Percentiles rank a stretch among this genome's conserved stretches.
phyloP scores from a whole-genome alignment of 2,329 filamentous ascomycete species.

The Colletotrichum sp. region DNA sequence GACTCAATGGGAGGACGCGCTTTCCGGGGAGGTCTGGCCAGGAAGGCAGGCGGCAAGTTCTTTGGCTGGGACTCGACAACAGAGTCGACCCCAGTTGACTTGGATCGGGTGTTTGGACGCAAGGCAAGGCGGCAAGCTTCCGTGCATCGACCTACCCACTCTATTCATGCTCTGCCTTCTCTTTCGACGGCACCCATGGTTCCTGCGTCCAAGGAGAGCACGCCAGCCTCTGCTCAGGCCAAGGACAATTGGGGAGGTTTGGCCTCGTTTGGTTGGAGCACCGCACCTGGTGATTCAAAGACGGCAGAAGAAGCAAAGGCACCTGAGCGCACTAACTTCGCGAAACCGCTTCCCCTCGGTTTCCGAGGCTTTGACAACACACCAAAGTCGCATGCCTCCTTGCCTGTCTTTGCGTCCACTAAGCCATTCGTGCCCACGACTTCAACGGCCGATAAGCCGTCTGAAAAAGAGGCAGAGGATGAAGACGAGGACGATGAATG shows the following conservation, averaged over 20 bases:
- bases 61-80: constrained; percentile 66
- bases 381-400: constrained; percentile 8
- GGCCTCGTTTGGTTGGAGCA: constrained; percentile 36
- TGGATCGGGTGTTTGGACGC: constrained; percentile 49
- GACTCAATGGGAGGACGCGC: constrained; percentile 61
- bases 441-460: neutral
- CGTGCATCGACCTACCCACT: constrained; percentile 25
- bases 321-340: neutral
- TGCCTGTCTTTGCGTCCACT: constrained; percentile 5
- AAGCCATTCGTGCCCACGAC: neutral
- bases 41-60: constrained; percentile 48
- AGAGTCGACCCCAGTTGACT: constrained; percentile 49
- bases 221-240: constrained; percentile 26
- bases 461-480: constrained; percentile 12
- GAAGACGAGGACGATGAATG: constrained; percentile 52
- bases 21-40: constrained; percentile 41
- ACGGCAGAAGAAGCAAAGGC: neutral
- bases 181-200: constrained; percentile 3
- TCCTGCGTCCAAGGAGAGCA: constrained; percentile 3
- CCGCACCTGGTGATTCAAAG: neutral
- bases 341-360: neutral
- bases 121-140: constrained; percentile 29
- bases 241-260: constrained; percentile 6
- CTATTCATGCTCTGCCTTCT: neutral
- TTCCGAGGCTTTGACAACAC: constrained; percentile 12